Percentiles rank a stretch among this genome's conserved stretches.
phyloP scores from a whole-genome alignment of 345 rosid species.

The Eucalyptus pumila region DNA sequence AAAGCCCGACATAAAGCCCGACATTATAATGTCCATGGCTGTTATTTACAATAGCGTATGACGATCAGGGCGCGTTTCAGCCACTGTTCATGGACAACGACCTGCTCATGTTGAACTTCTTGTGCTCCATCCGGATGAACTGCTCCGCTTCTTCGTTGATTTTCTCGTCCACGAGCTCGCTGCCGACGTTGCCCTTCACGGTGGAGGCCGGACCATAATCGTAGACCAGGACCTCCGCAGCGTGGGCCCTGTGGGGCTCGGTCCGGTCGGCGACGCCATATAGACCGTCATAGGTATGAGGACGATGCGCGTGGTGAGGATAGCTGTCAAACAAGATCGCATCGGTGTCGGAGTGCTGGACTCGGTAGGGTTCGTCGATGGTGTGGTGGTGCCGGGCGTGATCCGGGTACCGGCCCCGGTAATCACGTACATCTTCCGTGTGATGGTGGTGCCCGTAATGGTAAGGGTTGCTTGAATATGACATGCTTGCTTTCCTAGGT shows the following conservation, averaged over 20 bases:
- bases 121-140: constrained; percentile 48
- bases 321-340: neutral
- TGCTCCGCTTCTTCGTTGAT: constrained; percentile 57
- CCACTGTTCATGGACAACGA: neutral
- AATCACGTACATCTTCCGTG: neutral
- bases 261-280: neutral
- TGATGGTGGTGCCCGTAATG: neutral
- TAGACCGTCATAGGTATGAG: neutral
- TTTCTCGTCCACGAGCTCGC: neutral
- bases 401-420: neutral
- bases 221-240: neutral
- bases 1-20: neutral
- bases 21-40: neutral
- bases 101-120: constrained; percentile 22
- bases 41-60: neutral
- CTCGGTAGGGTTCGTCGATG: neutral
- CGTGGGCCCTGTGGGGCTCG: neutral
- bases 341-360: neutral
- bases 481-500: neutral
- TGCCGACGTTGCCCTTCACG: neutral
- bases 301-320: neutral
- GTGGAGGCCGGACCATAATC: neutral
- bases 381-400: neutral
- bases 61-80: neutral
- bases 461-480: neutral